phyloP scores from a whole-genome alignment of 192 early-diverging fungal species.

The Cetraspora pellucida region DNA sequence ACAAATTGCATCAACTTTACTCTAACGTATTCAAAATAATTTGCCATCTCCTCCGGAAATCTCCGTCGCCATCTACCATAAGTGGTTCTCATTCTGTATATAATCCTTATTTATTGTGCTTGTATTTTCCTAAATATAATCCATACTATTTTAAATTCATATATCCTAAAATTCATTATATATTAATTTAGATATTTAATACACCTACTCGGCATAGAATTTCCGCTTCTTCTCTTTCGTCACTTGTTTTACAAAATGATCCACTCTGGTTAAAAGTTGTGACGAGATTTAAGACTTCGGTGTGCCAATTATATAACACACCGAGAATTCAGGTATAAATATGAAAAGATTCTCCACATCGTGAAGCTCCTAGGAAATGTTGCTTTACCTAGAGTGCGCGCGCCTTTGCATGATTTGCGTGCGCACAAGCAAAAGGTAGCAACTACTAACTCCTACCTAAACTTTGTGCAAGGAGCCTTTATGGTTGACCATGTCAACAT shows the following conservation, averaged over 20 bases:
- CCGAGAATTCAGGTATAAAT: slow-evolving; percentile 58
- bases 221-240: slow-evolving; percentile 44
- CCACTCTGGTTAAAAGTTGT: slow-evolving; percentile 49
- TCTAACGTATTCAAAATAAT: slow-evolving; percentile 49
- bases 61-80: slow-evolving; percentile 1
- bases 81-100: slow-evolving; percentile 38
- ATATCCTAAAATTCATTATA: not conserved
- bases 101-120: not conserved
- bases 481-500: slow-evolving; percentile 53
- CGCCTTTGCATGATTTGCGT: not conserved
- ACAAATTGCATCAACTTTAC: slow-evolving; percentile 57
- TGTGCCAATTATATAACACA: slow-evolving; percentile 54
- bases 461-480: slow-evolving; percentile 44
- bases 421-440: not conserved
- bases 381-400: slow-evolving; percentile 12
- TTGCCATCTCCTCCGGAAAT: slow-evolving; percentile 11
- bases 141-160: not conserved
- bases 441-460: slow-evolving; percentile 23
- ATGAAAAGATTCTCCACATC: not conserved
- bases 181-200: slow-evolving; percentile 41
- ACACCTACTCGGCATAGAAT: slow-evolving; percentile 35
- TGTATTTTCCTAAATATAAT: not conserved
- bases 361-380: not conserved
- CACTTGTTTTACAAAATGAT: slow-evolving; percentile 55
- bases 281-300: slow-evolving; percentile 45